phyloP scores from a whole-genome alignment of 495 filamentous ascomycete genomes.

The Astrocystis sublimbata region DNA sequence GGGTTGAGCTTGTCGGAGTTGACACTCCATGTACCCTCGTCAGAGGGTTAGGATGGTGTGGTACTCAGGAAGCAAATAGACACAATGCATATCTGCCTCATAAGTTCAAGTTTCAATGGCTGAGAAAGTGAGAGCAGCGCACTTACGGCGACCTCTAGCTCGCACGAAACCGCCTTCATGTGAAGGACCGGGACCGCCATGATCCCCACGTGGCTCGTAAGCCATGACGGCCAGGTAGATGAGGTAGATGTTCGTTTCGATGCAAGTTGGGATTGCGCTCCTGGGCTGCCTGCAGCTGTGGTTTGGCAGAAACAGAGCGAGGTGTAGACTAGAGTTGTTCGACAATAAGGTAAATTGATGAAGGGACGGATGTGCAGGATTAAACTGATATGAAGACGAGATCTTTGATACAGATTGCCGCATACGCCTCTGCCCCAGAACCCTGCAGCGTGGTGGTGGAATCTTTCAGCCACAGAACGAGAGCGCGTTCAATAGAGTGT shows the following conservation, averaged over 20 bases:
- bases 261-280: not conserved
- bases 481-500: not conserved
- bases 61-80: not conserved
- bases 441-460: not conserved
- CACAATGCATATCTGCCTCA: not conserved
- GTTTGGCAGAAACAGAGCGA: not conserved
- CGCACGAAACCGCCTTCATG: constrained; percentile 42
- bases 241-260: constrained; percentile 15
- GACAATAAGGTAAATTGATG: constrained; percentile 3
- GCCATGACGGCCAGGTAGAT: constrained; percentile 36
- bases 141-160: constrained; percentile 49
- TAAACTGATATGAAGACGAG: not conserved
- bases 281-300: not conserved
- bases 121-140: constrained; percentile 4
- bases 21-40: not conserved
- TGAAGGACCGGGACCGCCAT: constrained; percentile 37
- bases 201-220: constrained; percentile 45
- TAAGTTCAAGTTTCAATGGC: not conserved
- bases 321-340: not conserved
- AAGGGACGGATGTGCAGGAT: not conserved
- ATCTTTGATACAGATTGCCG: constrained; percentile 5
- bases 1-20: not conserved
- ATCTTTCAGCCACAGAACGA: constrained; percentile 14
- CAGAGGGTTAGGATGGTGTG: not conserved
- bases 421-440: not conserved